Percentiles rank a stretch among this genome's conserved stretches.
Evolutionary conservation across 2,329 filamentous ascomycete species (phyloP).

Genomic region (Elsinoe fawcettii): DNA sequence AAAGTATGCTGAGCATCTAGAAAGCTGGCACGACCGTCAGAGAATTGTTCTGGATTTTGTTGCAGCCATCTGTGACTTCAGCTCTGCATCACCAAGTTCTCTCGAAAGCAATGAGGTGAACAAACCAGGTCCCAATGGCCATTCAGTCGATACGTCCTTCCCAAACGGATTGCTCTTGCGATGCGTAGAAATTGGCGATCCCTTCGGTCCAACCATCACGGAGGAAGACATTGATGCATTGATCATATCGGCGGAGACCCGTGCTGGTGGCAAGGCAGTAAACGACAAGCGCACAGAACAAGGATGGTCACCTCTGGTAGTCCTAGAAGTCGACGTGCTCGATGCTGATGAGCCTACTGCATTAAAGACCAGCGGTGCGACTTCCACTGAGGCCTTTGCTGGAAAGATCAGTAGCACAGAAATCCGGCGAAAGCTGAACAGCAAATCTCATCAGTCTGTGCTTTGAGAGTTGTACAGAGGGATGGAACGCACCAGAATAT

Average conservation of each 20-base stretch:
- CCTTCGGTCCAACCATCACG: slow-evolving; percentile 84
- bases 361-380: slow-evolving; percentile 19
- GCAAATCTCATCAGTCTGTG: slow-evolving; percentile 17
- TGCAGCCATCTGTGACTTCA: slow-evolving; percentile 51
- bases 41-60: slow-evolving; percentile 65
- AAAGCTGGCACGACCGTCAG: slow-evolving; percentile 71
- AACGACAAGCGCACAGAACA: slow-evolving; percentile 72
- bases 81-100: slow-evolving; percentile 27
- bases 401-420: slow-evolving; percentile 88
- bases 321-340: slow-evolving; percentile 86
- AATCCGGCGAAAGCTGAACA: slow-evolving; percentile 43
- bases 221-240: slow-evolving; percentile 70
- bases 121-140: slow-evolving; percentile 41
- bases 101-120: slow-evolving; percentile 30
- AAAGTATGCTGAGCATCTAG: slow-evolving; percentile 72
- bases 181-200: slow-evolving; percentile 78
- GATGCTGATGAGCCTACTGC: slow-evolving; percentile 49
- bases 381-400: slow-evolving; percentile 55
- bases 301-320: slow-evolving; percentile 66
- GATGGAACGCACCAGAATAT: background rate
- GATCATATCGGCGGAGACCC: slow-evolving; percentile 82
- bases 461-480: background rate
- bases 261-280: slow-evolving; percentile 72
- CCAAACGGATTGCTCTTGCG: slow-evolving; percentile 59
- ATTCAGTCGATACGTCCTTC: slow-evolving; percentile 51